phyloP scores from a whole-genome alignment of 352 stramenopile species.

The Halophytophthora polymorphica region DNA sequence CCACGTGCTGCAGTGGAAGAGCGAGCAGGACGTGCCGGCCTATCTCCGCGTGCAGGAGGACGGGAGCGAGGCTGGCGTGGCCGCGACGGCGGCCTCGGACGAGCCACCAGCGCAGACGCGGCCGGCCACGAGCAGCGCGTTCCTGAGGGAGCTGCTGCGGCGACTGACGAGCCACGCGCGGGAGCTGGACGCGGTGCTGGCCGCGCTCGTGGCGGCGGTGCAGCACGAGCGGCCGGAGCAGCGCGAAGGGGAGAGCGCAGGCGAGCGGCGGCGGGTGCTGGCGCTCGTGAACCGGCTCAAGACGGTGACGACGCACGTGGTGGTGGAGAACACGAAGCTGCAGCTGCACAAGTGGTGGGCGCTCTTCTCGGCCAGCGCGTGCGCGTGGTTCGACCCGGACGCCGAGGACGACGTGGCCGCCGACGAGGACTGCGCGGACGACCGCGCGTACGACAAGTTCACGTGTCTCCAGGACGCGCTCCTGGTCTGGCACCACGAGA shows the following conservation, averaged over 20 bases:
- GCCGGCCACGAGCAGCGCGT: constrained; percentile 21
- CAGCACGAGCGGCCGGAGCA: constrained; percentile 16
- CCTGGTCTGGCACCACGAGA: constrained; percentile 65
- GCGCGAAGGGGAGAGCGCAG: constrained; percentile 9
- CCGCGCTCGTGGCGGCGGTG: constrained; percentile 15
- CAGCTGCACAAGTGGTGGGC: constrained; percentile 78
- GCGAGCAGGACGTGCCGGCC: constrained; percentile 52
- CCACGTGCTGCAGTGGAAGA: constrained; percentile 75
- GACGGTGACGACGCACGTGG: constrained; percentile 32
- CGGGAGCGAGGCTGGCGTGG: constrained; percentile 2
- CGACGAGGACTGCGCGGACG: constrained; percentile 21
- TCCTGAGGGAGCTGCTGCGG: constrained; percentile 25
- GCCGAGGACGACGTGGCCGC: constrained; percentile 35
- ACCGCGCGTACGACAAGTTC: constrained; percentile 79
- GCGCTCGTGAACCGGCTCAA: constrained; percentile 65
- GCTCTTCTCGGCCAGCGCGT: constrained; percentile 63
- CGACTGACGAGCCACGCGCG: constrained; percentile 23
- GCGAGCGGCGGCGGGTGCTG: constrained; percentile 23
- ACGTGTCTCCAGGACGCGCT: constrained; percentile 78
- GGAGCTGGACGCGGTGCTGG: constrained; percentile 23
- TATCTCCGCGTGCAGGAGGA: constrained; percentile 35
- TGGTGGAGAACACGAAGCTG: constrained; percentile 59
- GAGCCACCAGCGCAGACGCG: not conserved
- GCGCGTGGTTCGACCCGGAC: constrained; percentile 60
- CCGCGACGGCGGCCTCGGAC: not conserved